Percentiles rank a stretch among this genome's conserved stretches.
phyloP scores from a whole-genome alignment of 2,329 filamentous ascomycete genomes.

The Verticillium isaacii region DNA sequence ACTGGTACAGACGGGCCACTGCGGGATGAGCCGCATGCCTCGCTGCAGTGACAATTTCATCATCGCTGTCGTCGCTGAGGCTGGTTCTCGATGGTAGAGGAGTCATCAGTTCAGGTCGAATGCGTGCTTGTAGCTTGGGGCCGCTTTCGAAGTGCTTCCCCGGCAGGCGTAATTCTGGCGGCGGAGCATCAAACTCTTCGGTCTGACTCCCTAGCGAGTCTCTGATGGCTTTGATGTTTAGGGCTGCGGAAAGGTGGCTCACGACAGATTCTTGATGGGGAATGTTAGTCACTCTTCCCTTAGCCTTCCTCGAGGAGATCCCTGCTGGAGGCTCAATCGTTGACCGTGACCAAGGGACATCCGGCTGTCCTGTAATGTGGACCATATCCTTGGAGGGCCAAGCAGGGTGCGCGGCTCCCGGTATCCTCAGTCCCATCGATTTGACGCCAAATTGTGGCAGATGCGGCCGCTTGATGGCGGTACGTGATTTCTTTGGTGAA shows the following conservation, averaged over 20 bases:
- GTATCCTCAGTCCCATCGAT: constrained; percentile 50
- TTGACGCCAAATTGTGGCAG: constrained; percentile 39
- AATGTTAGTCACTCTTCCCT: constrained; percentile 40
- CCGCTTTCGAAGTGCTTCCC: constrained; percentile 55
- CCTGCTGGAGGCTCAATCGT: neutral
- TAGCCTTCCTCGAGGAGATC: constrained; percentile 39
- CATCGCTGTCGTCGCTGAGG: constrained; percentile 21
- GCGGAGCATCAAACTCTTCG: constrained; percentile 37
- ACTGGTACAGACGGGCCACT: constrained; percentile 52
- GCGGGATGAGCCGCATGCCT: constrained; percentile 45
- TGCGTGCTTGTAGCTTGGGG: constrained; percentile 42
- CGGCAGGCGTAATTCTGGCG: constrained; percentile 49
- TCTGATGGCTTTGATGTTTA: constrained; percentile 31
- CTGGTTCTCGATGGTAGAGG: constrained; percentile 5
- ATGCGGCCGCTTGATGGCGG: constrained; percentile 22
- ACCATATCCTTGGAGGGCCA: constrained; percentile 65
- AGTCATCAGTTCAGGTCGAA: constrained; percentile 41
- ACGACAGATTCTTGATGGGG: constrained; percentile 38
- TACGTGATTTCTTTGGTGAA: constrained; percentile 40
- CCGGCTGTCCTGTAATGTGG: constrained; percentile 52
- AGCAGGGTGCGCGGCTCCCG: constrained; percentile 60
- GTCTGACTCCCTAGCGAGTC: constrained; percentile 27
- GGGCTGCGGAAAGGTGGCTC: constrained; percentile 23
- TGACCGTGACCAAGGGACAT: neutral
- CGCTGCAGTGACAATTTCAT: constrained; percentile 22